A percentile compares a stretch with the other conserved stretches of the same genome.
These are phyloP conservation scores for Pseudogymnoascus sp. DNA, from an alignment of 2,329 filamentous ascomycete genomes.

Conservation along the genomic window DNA sequence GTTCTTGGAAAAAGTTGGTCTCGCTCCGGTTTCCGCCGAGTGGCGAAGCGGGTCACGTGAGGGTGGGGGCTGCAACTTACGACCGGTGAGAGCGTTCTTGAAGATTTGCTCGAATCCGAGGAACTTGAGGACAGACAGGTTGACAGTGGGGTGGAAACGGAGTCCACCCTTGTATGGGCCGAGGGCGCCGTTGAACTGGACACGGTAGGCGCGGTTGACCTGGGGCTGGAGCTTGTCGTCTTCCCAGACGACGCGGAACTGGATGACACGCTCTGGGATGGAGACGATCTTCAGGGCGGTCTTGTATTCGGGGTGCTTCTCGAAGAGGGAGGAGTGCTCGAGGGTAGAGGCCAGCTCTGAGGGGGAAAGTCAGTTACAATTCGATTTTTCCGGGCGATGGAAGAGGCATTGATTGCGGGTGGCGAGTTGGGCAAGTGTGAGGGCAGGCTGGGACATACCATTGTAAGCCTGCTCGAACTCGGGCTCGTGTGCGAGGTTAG, in stretches of 20 bases:
- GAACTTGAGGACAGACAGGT: constrained; percentile 82
- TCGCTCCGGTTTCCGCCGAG: not conserved
- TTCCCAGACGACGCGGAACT: constrained; percentile 97
- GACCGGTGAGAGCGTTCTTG: constrained; percentile 96
- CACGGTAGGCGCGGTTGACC: constrained; percentile 91
- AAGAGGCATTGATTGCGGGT: constrained; percentile 6
- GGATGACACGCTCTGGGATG: constrained; percentile 89
- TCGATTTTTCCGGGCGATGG: not conserved
- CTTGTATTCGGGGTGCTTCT: constrained; percentile 90
- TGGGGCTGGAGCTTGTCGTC: constrained; percentile 83
- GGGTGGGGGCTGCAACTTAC: constrained; percentile 47
- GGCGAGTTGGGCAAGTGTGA: constrained; percentile 3
- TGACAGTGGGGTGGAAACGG: constrained; percentile 86
- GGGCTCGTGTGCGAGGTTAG: constrained; percentile 79
- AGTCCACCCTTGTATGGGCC: constrained; percentile 98
- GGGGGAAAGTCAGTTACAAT: not conserved
- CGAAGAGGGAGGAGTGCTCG: constrained; percentile 86
- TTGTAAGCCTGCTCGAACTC: constrained; percentile 99
- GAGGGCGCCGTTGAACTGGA: constrained; percentile 97
- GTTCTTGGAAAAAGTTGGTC: not conserved
- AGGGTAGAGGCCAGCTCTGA: constrained; percentile 90
- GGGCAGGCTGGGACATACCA: constrained; percentile 47
- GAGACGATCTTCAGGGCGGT: constrained; percentile 81
- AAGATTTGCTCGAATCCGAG: constrained; percentile 99
- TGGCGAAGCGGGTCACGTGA: not conserved